phyloP scores from a whole-genome alignment of 208 protist species.

The Wallacemonas sp. region DNA sequence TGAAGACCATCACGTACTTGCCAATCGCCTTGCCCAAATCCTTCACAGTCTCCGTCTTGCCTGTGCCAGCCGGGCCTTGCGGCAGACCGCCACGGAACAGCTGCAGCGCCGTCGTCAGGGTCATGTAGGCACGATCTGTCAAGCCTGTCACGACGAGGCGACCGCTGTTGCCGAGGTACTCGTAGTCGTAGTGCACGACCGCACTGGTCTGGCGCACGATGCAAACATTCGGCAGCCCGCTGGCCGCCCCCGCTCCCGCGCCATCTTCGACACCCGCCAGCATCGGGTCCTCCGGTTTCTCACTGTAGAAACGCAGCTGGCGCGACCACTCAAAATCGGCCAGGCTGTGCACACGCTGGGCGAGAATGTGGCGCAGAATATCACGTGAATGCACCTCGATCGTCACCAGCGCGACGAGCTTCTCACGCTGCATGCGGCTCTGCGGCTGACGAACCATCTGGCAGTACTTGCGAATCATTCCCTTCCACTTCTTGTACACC shows the following conservation, averaged over 20 bases:
- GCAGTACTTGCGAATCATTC: constrained; percentile 94
- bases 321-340: constrained; percentile 97
- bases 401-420: constrained; percentile 96
- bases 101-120: constrained; percentile 97
- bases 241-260: constrained; percentile 1
- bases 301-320: constrained; percentile 97
- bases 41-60: constrained; percentile 99
- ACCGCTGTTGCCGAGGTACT: constrained; percentile 98
- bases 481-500: constrained; percentile 95
- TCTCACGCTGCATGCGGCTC: constrained; percentile 92
- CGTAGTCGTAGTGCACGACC: constrained; percentile 95
- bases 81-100: constrained; percentile 92
- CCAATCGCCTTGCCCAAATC: constrained; percentile 97
- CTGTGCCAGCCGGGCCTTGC: constrained; percentile 97
- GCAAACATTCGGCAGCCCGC: constrained; percentile 58
- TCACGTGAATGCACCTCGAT: constrained; percentile 99
- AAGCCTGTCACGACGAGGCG: constrained; percentile 98
- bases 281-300: constrained; percentile 21
- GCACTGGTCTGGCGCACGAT: constrained; percentile 94
- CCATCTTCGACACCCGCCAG: neutral
- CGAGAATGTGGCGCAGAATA: constrained; percentile 94
- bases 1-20: constrained; percentile 98
- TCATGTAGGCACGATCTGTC: constrained; percentile 98
- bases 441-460: constrained; percentile 94
- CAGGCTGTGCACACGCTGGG: constrained; percentile 66